A percentile compares a stretch with the other conserved stretches of the same genome.
phyloP scores from a whole-genome alignment of 139 green algal species.

The Ettlia oleoabundans region DNA sequence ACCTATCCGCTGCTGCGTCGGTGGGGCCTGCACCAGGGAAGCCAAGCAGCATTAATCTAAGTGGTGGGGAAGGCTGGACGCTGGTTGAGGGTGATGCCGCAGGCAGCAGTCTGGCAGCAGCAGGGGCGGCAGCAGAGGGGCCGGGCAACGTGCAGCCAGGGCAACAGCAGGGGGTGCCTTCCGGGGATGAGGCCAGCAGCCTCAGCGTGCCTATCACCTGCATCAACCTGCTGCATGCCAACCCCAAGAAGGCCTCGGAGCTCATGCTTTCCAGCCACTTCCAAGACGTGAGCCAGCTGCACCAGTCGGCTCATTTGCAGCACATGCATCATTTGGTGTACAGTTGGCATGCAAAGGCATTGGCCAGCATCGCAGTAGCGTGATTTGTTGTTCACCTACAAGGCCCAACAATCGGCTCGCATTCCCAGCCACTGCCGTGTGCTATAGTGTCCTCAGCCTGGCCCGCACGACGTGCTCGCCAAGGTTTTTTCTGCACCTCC shows the following conservation, averaged over 20 bases:
- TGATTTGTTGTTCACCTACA: too few species aligned
- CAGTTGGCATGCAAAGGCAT: too few species aligned
- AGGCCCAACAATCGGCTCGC: too few species aligned
- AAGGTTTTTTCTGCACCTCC: too few species aligned
- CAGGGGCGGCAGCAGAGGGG: background rate
- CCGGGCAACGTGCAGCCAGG: background rate
- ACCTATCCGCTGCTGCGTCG: background rate
- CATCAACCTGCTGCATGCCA: slow-evolving; percentile 94
- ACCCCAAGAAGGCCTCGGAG: slow-evolving; percentile 66
- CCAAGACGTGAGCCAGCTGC: slow-evolving; percentile 53
- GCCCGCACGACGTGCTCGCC: too few species aligned
- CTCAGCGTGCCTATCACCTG: slow-evolving; percentile 79
- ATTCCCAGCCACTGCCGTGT: too few species aligned
- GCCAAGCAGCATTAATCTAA: background rate
- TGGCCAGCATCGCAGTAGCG: too few species aligned
- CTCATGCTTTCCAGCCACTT: slow-evolving; percentile 80
- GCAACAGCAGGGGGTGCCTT: background rate
- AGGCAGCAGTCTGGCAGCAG: background rate
- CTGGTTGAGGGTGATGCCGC: slow-evolving; percentile 7
- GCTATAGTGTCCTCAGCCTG: too few species aligned
- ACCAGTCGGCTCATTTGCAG: too few species aligned
- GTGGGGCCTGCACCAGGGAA: background rate
- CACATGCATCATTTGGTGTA: too few species aligned
- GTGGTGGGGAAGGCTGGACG: slow-evolving; percentile 4
- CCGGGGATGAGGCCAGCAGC: background rate